A percentile compares a stretch with the other conserved stretches of the same genome.
These are phyloP conservation scores for Cystobasidiaceae sp. DNA, from an alignment of 1,284 basidiomycete genomes.

Conservation along the genomic window DNA sequence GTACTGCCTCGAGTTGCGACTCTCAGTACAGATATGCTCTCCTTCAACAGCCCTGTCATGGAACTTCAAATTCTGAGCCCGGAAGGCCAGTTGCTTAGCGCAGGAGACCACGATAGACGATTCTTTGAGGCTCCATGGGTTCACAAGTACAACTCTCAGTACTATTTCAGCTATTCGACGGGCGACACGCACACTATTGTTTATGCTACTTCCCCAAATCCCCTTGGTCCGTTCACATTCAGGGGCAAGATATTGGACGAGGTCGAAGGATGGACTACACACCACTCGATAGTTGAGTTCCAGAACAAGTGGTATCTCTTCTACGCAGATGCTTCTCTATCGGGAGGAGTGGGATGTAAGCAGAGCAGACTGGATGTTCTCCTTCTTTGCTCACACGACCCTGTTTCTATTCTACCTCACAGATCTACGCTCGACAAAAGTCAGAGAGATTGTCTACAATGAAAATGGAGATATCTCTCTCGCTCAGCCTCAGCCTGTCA, in stretches of 20 bases:
- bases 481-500: no score
- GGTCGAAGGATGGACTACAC: constrained; percentile 44
- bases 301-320: constrained; percentile 42
- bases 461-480: no score
- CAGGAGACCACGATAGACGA: constrained; percentile 43
- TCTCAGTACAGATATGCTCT: constrained; percentile 40
- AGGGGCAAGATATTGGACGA: constrained; percentile 42
- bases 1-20: constrained; percentile 41
- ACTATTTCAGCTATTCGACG: constrained; percentile 46
- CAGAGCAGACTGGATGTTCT: no score
- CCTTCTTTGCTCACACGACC: no score
- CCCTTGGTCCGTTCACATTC: constrained; percentile 43
- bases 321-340: constrained; percentile 44
- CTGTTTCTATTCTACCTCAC: no score
- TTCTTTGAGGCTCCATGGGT: constrained; percentile 47
- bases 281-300: constrained; percentile 42
- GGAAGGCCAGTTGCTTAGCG: constrained; percentile 38
- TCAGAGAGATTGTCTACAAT: no score
- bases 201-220: constrained; percentile 38
- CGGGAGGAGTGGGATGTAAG: constrained; percentile 35
- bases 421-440: no score
- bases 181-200: constrained; percentile 44
- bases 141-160: constrained; percentile 42
- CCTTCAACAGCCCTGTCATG: constrained; percentile 39
- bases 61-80: constrained; percentile 39